Evolutionary conservation across 83 land plant genomes (phyloP), one percentile per base, ranked within the genome.

Genomic region (Picea mariana): DNA sequence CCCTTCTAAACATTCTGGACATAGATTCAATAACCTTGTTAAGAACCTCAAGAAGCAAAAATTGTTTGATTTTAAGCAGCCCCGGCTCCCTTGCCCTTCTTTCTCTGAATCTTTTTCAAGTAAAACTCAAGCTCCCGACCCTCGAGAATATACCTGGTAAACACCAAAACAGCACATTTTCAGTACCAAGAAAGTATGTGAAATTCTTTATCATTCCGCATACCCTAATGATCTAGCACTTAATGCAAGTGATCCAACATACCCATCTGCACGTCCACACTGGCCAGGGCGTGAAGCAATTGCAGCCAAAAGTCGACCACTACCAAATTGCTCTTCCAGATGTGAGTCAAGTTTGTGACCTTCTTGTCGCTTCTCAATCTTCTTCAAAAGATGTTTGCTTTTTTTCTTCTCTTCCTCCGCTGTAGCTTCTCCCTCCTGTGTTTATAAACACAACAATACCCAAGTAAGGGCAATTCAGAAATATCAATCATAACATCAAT

Each of bases 261-360:
- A 89, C 89, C 89, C 89, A 67, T 88, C 91, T 65, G 89, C 85
- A 52, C 89, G 76, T 59, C 93, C 90, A 80, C 87, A 87, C 82
- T 92, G 89, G 17, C 89, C 89, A 40, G 94, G 91, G 5, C 92
- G 88, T 20, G 93, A 87, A 21, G 92, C 82, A 26, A 91, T 89
- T 34, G 79, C 68, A 26, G 93, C 93, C 42, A 85, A 27, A 60
- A 87, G 63, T 13, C 90, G 71, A 5, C 90, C 91, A 72, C 83
- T 18, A 13, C 78, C 83, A 68, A 90, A 87, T 21, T 88, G 93
- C 79, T 89, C 95, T 75, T 92, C 95, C 80, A 92, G 71, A 59
- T 92, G 95, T 12, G 90, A 63, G 26, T 92, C 95, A 58, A 93
- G 90, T 24, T 83, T 91, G 47, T 90, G 95, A 44, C 83, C 94